Evolutionary conservation across 345 rosid species (phyloP), one percentile per base, ranked within the genome.

Genomic region (Carallia brachiata): DNA sequence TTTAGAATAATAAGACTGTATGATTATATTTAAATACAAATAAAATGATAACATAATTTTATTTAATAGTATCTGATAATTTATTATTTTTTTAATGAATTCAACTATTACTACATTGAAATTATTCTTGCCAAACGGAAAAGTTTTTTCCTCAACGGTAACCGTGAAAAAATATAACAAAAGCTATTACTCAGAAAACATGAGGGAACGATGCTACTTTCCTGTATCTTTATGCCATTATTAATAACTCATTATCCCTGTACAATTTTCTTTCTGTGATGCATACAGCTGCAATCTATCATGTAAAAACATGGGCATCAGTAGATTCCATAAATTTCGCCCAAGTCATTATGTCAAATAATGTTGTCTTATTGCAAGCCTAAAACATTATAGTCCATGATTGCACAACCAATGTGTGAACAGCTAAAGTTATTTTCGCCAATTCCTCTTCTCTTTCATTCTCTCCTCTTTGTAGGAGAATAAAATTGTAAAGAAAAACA

Each of bases 241-340:
- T 23, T 23, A 23, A 23, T 44, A 44, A 63, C 30, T 47, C 67
- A 63, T 63, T 52, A 63, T 63, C 54, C 55, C 36, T 16, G 17
- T 30, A 15, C 37, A 1, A 23, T 63, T 10, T 1, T 37, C n/a
- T 62, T 36, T 37, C 59, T 73, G 80, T 70, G 75, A 71, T 73
- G 78, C 50, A 12, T 44, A 10, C 50, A 44, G 50, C 50, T 12
- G 50, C 50, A 12, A 44, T 13, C 13, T 44, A 10, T 44, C 50
- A 44, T 12, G 50, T 44, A 10, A 37, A 66, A 75, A 75, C 86
- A 84, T 79, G 88, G 81, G 86, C 85, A 75, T 52, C 53, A 67
- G 19, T 37, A 60, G 73, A 79, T 74, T 80, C 89, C 91, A 87
- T 83, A 69, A 79, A 82, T 83, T 79, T 83, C 82, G 82, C 84